Evolutionary conservation across 1,284 basidiomycete species (phyloP).

Genomic region (Pterula multifida): DNA sequence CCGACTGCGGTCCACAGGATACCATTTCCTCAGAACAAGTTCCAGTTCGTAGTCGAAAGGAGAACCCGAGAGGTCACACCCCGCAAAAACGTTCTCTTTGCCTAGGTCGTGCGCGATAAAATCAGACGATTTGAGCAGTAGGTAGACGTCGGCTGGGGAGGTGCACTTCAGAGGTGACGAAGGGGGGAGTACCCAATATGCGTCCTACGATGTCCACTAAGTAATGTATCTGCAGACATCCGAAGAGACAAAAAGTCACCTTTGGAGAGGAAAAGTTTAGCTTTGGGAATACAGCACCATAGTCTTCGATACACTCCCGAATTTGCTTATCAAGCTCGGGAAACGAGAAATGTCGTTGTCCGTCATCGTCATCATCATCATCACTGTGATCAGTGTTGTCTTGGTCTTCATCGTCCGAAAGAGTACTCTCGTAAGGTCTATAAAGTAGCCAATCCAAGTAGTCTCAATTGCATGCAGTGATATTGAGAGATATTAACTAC

Average conservation of each 20-base stretch:
- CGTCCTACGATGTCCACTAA: conserved; percentile 48
- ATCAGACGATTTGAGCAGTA: conserved; percentile 88
- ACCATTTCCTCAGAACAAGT: conserved; percentile 90
- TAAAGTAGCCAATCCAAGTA: conserved; percentile 12
- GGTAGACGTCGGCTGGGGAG: conserved; percentile 82
- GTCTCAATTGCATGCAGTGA: conserved; percentile 11
- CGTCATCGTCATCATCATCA: conserved; percentile 20
- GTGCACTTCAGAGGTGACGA: conserved; percentile 80
- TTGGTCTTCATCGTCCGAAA: conserved; percentile 46
- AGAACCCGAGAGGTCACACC: conserved; percentile 24
- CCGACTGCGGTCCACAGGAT: conserved; percentile 70
- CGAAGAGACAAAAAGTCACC: conserved; percentile 26
- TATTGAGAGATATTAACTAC: conserved; percentile 16
- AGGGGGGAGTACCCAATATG: conserved; percentile 85
- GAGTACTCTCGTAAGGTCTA: conserved; percentile 38
- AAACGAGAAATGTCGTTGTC: conserved; percentile 40
- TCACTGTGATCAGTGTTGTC: conserved; percentile 22
- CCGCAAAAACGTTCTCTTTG: conserved; percentile 47
- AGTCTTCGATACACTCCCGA: conserved; percentile 51
- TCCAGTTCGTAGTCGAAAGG: conserved; percentile 50
- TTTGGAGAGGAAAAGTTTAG: conserved; percentile 88
- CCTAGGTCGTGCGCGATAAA: conserved; percentile 78
- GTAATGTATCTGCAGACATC: background rate
- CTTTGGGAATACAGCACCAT: conserved; percentile 88
- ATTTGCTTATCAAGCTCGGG: conserved; percentile 73